phyloP scores from a whole-genome alignment of 352 stramenopile species.

The Phytophthora tentaculata region DNA sequence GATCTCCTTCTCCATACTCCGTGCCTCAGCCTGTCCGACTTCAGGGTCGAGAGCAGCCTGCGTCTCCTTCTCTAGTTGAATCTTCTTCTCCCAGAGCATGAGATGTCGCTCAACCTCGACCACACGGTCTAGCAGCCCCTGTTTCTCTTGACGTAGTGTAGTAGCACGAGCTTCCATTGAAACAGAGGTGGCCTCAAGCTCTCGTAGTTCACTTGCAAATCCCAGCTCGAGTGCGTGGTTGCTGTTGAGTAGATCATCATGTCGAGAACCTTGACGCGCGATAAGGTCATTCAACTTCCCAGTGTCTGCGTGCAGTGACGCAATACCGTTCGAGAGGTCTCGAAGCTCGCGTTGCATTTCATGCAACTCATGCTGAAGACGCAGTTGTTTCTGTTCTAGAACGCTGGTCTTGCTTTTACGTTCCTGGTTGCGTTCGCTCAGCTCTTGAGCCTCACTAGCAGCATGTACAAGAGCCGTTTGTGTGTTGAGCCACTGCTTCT shows the following conservation, averaged over 20 bases:
- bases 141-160: constrained; percentile 83
- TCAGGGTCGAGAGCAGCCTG: constrained; percentile 93
- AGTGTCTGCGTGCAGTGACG: constrained; percentile 93
- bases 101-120: constrained; percentile 93
- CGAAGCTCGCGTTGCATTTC: constrained; percentile 86
- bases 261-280: constrained; percentile 77
- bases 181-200: constrained; percentile 85
- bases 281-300: constrained; percentile 94
- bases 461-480: constrained; percentile 92
- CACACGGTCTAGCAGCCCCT: constrained; percentile 89
- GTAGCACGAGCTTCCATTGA: constrained; percentile 77
- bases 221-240: constrained; percentile 92
- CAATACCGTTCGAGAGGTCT: constrained; percentile 71
- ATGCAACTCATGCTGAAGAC: constrained; percentile 85
- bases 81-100: constrained; percentile 97
- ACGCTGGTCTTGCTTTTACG: constrained; percentile 91
- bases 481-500: constrained; percentile 91
- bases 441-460: constrained; percentile 86
- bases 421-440: constrained; percentile 91
- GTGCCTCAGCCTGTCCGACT: constrained; percentile 90
- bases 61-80: constrained; percentile 96
- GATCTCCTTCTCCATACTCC: constrained; percentile 96
- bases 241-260: constrained; percentile 85
- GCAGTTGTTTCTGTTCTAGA: constrained; percentile 90
- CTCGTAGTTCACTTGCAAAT: constrained; percentile 92